phyloP scores from a whole-genome alignment of 2,329 filamentous ascomycete species.

The Aspergillus neotritici region DNA sequence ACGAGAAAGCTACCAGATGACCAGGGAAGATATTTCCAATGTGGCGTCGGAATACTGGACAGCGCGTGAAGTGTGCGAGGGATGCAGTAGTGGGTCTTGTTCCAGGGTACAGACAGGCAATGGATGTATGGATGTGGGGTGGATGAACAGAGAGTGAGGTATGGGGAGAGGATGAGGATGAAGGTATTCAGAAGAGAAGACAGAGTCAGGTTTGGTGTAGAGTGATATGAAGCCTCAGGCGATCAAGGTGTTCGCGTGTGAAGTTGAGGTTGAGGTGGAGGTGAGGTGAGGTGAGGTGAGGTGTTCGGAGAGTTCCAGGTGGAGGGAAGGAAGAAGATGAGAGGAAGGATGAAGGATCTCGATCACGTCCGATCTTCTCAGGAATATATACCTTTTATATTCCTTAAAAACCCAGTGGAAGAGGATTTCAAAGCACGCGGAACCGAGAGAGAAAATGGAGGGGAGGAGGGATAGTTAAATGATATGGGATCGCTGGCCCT shows the following conservation, averaged over 20 bases:
- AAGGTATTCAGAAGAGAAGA: background rate
- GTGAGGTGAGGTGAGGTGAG: background rate
- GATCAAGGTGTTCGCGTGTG: no score
- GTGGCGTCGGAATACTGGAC: no score
- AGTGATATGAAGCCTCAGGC: background rate
- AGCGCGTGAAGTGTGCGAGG: no score
- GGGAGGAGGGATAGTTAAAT: slow-evolving; percentile 24
- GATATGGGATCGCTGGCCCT: slow-evolving; percentile 25
- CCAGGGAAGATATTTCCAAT: background rate
- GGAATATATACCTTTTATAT: background rate
- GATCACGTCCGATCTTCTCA: slow-evolving; percentile 1
- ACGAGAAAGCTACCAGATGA: background rate
- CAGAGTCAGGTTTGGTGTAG: background rate
- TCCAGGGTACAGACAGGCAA: no score
- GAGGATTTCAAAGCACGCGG: background rate
- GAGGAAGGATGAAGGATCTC: slow-evolving; percentile 1
- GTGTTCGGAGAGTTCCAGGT: slow-evolving; percentile 1
- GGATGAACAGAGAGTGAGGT: no score
- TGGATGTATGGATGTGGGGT: no score
- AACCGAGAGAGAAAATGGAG: slow-evolving; percentile 6
- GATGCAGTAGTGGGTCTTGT: no score
- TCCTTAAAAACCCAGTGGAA: slow-evolving; percentile 4
- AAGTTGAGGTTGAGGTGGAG: background rate
- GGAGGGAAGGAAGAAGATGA: slow-evolving; percentile 1
- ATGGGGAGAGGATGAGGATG: background rate